Evolutionary conservation across 768 basidiomycete species (phyloP), one percentile per base, ranked within the genome.

Genomic region (Trametes punicea): DNA sequence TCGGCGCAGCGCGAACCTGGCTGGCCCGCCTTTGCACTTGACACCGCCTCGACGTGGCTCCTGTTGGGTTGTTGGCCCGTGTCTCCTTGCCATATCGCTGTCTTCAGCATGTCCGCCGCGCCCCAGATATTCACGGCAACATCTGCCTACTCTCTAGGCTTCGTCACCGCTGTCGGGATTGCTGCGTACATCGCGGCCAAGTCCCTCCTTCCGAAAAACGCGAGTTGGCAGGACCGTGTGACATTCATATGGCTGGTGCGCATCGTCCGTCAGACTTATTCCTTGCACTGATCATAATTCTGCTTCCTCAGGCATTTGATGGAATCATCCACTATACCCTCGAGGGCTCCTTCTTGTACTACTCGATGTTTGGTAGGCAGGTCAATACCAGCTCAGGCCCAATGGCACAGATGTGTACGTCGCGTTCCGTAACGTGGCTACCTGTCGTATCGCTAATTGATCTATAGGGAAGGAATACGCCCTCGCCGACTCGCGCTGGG

Each of bases 401-500:
- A 18, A 79, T 91, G 56, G 90, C 89, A 21, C 79, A 87, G 51
- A 71, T 92, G 69, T 91, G 90, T 92, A 65, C 68, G 88, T 29
- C 18, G 18, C 46, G 15, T 45, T 13, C 57, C 30, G 21, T 23
- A 6, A 4, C 11, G n/a, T n/a, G n/a, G n/a, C n/a, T n/a, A n/a
- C n/a, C 23, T 31, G 26, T 30, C 15, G 8, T 18, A n/a, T 40
- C 29, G 23, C 26, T 23, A 27, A 34, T 30, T 30, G 6, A 34
- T 29, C 21, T 38, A 20, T 60, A 90, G 89, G 90, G 88, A 85
- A 77, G 60, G 90, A 92, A 67, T 92, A 93, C 65, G 83, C 87
- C 21, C 76, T 77, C 2, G 91, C 90, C 5, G 91, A 94, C 66
- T 78, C 81, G 51, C 83, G 91, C 38, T 94, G 92, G 92, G 91